Percentiles rank a stretch among this genome's conserved stretches.
phyloP scores from a whole-genome alignment of 208 protist genomes.

The Leptomonas pyrrhocoris region DNA sequence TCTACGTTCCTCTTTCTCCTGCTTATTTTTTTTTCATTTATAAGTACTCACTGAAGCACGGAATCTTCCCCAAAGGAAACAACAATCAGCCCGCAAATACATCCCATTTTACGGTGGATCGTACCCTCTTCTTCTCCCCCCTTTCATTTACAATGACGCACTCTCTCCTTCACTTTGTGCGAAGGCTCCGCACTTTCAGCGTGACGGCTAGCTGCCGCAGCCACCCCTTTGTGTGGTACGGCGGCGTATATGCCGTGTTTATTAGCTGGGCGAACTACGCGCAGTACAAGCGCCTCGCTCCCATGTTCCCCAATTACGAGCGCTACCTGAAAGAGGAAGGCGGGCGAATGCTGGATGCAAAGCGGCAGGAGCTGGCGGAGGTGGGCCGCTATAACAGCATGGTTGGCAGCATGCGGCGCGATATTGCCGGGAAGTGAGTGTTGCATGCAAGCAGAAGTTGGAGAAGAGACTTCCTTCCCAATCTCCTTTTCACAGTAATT shows the following conservation, averaged over 20 bases:
- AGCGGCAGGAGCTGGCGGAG: conserved; percentile 77
- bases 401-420: conserved; percentile 71
- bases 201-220: conserved; percentile 55
- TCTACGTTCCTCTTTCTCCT: neutral
- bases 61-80: no score
- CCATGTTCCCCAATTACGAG: conserved; percentile 77
- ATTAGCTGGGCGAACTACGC: conserved; percentile 75
- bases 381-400: conserved; percentile 83
- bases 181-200: conserved; percentile 59
- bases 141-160: conserved; percentile 4
- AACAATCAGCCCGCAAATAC: no score
- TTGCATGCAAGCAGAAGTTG: neutral
- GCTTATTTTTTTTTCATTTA: neutral
- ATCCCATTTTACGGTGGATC: no score
- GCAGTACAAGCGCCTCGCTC: conserved; percentile 70
- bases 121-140: neutral
- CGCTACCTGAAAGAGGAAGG: conserved; percentile 61
- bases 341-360: conserved; percentile 70
- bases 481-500: conserved; percentile 1
- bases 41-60: no score
- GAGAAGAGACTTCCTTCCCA: neutral
- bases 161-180: conserved; percentile 33
- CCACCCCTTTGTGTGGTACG: conserved; percentile 67
- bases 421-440: conserved; percentile 38
- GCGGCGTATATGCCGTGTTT: conserved; percentile 45